These are phyloP conservation scores for Lenzites betulinus DNA, from an alignment of 768 basidiomycete species.

Conservation along the genomic window DNA sequence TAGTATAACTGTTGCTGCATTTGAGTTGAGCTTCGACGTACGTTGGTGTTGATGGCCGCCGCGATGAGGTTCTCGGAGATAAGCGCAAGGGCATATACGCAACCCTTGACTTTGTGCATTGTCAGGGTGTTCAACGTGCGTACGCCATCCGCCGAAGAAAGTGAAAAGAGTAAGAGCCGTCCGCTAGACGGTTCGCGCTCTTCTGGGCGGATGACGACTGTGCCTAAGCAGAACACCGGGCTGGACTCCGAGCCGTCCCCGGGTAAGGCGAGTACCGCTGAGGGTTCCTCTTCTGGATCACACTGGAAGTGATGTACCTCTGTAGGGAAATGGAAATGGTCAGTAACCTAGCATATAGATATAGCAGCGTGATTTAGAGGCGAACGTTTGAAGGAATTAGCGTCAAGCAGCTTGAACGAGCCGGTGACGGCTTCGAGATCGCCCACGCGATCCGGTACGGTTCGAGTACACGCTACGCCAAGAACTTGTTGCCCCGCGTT, in stretches of 20 bases:
- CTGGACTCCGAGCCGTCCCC: background rate
- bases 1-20: background rate
- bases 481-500: slow-evolving; percentile 55
- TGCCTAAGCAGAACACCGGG: slow-evolving; percentile 41
- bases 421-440: slow-evolving; percentile 48
- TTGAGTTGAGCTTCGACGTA: slow-evolving; percentile 38
- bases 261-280: slow-evolving; percentile 45
- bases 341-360: too few species aligned
- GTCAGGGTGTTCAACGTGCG: slow-evolving; percentile 38
- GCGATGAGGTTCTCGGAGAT: slow-evolving; percentile 50
- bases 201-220: slow-evolving; percentile 33
- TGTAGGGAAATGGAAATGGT: slow-evolving; percentile 24
- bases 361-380: background rate
- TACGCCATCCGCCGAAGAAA: slow-evolving; percentile 29
- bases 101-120: slow-evolving; percentile 55
- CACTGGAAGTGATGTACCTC: slow-evolving; percentile 53
- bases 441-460: slow-evolving; percentile 55
- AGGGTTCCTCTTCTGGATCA: slow-evolving; percentile 61
- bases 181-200: slow-evolving; percentile 48
- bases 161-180: slow-evolving; percentile 58
- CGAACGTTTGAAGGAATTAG: slow-evolving; percentile 55
- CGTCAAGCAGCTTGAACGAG: slow-evolving; percentile 68
- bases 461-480: slow-evolving; percentile 64
- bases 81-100: slow-evolving; percentile 64
- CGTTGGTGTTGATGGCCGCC: slow-evolving; percentile 76